phyloP scores from a whole-genome alignment of 768 basidiomycete species.

The Suillus subluteus region DNA sequence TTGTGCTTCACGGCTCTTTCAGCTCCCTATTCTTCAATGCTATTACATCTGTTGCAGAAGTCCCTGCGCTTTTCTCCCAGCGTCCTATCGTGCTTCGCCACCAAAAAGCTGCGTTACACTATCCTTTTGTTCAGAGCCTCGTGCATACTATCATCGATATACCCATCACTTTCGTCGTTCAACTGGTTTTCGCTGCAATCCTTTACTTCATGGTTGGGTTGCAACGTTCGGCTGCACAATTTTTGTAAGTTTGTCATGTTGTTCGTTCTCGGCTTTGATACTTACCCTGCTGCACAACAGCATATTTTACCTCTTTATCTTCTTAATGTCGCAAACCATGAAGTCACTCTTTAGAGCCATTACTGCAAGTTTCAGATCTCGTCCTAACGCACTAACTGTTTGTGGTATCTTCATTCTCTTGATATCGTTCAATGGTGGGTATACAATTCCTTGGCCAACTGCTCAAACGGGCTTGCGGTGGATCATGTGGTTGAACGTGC shows the following conservation, averaged over 20 bases:
- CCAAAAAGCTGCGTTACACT: conserved; percentile 50
- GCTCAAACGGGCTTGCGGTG: no score
- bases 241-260: conserved; percentile 54
- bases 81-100: conserved; percentile 50
- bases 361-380: conserved; percentile 57
- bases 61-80: conserved; percentile 49
- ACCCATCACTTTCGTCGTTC: conserved; percentile 43
- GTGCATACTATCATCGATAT: conserved; percentile 51
- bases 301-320: conserved; percentile 62
- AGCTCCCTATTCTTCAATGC: conserved; percentile 63
- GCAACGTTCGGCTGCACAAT: conserved; percentile 57
- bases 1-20: not conserved
- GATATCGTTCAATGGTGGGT: no score
- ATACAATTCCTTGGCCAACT: no score
- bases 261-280: conserved; percentile 3
- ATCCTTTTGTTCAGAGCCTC: conserved; percentile 49
- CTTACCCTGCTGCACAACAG: conserved; percentile 34
- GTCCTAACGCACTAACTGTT: no score
- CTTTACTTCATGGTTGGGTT: conserved; percentile 67
- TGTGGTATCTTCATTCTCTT: no score
- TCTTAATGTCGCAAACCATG: conserved; percentile 64
- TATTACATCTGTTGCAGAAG: conserved; percentile 60
- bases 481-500: no score
- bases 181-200: conserved; percentile 39
- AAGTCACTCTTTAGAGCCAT: conserved; percentile 75